These are phyloP conservation scores for Oryza glumipatula DNA, from an alignment of 176 grass and related monocot species.

Conservation along the genomic window DNA sequence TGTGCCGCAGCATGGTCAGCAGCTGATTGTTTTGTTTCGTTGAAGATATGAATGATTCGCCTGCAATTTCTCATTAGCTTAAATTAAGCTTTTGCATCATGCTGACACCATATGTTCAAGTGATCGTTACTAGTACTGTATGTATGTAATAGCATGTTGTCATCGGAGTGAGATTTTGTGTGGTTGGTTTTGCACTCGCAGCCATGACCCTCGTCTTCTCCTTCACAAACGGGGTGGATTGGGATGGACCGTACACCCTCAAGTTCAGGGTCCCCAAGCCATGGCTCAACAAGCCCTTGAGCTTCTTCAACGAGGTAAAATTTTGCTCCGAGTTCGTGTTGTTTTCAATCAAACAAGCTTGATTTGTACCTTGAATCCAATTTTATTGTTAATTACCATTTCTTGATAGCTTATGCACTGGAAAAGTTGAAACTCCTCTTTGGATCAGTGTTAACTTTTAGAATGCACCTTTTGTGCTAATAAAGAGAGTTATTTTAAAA, in stretches of 20 bases:
- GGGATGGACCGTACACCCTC: conserved; percentile 89
- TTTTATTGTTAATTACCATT: background rate
- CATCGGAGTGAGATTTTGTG: background rate
- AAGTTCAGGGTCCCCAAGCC: conserved; percentile 70
- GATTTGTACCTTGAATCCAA: background rate
- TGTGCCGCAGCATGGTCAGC: conserved; percentile 73
- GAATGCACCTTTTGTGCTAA: background rate
- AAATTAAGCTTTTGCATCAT: background rate
- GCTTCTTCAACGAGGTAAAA: conserved; percentile 84
- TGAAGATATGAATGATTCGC: background rate
- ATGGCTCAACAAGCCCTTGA: conserved; percentile 70
- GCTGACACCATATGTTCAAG: background rate
- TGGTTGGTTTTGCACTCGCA: conserved; percentile 33
- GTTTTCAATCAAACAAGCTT: background rate
- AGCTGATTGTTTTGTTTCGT: background rate
- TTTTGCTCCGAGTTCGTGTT: background rate
- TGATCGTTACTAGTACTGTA: background rate
- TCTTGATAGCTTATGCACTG: background rate
- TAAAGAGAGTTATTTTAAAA: background rate
- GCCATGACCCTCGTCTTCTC: conserved; percentile 84
- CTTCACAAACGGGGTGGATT: conserved; percentile 85
- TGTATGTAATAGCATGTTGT: too few relatives aligned
- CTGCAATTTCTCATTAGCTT: background rate
- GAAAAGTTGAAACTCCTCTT: background rate
- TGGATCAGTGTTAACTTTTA: too few relatives aligned